Base-by-base conservation (phyloP, 2,329 filamentous ascomycete species). In the Dothistroma septosporum region DNA sequence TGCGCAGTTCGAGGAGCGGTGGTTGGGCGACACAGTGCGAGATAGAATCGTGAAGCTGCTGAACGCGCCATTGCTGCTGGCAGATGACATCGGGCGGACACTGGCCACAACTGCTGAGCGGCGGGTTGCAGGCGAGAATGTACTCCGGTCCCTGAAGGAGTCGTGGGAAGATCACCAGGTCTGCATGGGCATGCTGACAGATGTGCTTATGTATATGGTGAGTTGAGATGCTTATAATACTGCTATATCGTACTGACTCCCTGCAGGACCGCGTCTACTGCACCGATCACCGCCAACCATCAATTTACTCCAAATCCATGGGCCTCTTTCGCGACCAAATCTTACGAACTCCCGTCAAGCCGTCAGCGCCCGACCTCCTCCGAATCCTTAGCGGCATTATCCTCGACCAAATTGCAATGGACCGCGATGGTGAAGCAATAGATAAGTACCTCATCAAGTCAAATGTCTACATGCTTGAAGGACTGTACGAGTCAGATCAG, bases 131-230 rank as follows among this genome's bases (percentile, higher is more conserved):
- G 92, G 92, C 53, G 92, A 96, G 75, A 87, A 83, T 70, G 95
- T 97, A 66, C 76, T 99, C 61, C 85, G 85, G 58, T 88, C 86
- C 0, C 76, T 97, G 14, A 88, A 88, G 68, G 82, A 87, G 60
- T 86, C 87, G 2, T 99, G 92, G 91, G 86, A 92, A 62, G 89
- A 95, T 64, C 92, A 99, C 72, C 90, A 92, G 72, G 85, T 90
- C 59, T 92, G 90, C 49, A 96, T 96, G 90, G 92, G 91, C 72
- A 97, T 97, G 93, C 88, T 91, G 55, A 92, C 92, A 4, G 94
- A 97, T 74, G 91, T 97, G 33, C 82, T 97, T 55, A 97, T 97
- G 92, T 57, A 96, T 72, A 91, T 99, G 81, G 84, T 86, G 72
- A 70, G 80, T 70, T 11, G 16, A n/a, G 37, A 11, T 31, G 22